Evolutionary conservation across 495 filamentous ascomycete species (phyloP), one percentile per base, ranked within the genome.

Genomic region (Cairneyella variabilis): DNA sequence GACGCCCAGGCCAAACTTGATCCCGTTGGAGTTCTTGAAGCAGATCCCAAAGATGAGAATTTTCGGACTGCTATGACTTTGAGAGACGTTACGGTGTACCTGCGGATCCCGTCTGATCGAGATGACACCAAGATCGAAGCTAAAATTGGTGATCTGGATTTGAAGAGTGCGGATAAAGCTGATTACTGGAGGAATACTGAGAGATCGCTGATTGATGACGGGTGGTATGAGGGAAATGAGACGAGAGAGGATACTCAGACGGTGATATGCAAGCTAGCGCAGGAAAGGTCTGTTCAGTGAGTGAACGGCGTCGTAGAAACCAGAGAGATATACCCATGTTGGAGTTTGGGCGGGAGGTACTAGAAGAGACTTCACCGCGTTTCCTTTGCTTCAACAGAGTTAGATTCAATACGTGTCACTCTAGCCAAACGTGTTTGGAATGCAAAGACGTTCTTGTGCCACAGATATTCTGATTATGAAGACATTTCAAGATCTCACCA

Each of bases 101-200:
- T 64, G 1, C 51, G 48, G 7, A 32, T 56, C 9, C 30, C 22
- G n/a, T 14, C 14, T 23, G 27, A 37, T 11, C 46, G 32, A 79
- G 70, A 76, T 89, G 59, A 69, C 70, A 47, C 18, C 4, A 57
- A 26, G 51, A 64, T 93, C 0, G 85, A 91, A 62, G 85, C 88
- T 32, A 81, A 85, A 44, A 70, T 98, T 2, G 91, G 85, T 0
- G 93, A 98, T 67, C 71, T 97, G 38, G 93, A 98, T 66, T 75
- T 89, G 59, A 98, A 98, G 71, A 83, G 81, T n/a, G 70, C 77
- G 12, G 71, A 72, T 3, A 96, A 95, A 68, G 66, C 82, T 37
- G 63, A 71, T 21, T 87, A 92, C 57, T 98, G 93, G 93, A 66
- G 71, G 53, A 69, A 69, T 5, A 66, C 78, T 3, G 91, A 96